Evolutionary conservation across 352 stramenopile species (phyloP).

Genomic region (Pythium monospermum): DNA sequence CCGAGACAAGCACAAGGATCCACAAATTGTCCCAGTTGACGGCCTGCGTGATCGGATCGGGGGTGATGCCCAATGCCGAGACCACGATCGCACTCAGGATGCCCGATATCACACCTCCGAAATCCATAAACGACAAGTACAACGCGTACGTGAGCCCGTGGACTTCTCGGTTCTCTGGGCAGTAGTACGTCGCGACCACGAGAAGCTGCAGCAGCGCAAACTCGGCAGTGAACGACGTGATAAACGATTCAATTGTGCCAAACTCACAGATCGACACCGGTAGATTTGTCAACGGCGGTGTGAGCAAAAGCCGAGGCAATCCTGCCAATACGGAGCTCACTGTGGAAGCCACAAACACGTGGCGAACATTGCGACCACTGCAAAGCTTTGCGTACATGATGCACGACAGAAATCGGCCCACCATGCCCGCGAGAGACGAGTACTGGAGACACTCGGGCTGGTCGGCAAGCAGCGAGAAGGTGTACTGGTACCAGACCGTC

Average conservation of each 20-base stretch:
- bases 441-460: slow-evolving; percentile 72
- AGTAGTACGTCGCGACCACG: slow-evolving; percentile 82
- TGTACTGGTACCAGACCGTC: slow-evolving; percentile 82
- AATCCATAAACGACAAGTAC: slow-evolving; percentile 84
- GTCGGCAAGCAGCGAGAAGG: slow-evolving; percentile 50
- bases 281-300: slow-evolving; percentile 42
- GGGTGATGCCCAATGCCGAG: slow-evolving; percentile 48
- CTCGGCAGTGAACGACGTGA: slow-evolving; percentile 72
- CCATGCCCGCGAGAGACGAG: slow-evolving; percentile 54
- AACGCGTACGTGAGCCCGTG: slow-evolving; percentile 77
- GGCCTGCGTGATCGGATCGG: slow-evolving; percentile 42
- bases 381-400: slow-evolving; percentile 71
- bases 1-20: slow-evolving; percentile 54
- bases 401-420: slow-evolving; percentile 67
- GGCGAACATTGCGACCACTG: slow-evolving; percentile 53
- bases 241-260: slow-evolving; percentile 57
- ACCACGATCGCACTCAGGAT: slow-evolving; percentile 55
- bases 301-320: slow-evolving; percentile 57
- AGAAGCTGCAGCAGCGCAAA: slow-evolving; percentile 79
- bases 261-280: slow-evolving; percentile 70
- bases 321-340: slow-evolving; percentile 57
- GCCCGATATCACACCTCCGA: slow-evolving; percentile 69
- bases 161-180: slow-evolving; percentile 40
- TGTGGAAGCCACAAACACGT: slow-evolving; percentile 73
- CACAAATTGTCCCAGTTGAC: slow-evolving; percentile 62